Conservation (phyloP, 192 early-diverging fungal species). For the Coemansia sp. region DNA sequence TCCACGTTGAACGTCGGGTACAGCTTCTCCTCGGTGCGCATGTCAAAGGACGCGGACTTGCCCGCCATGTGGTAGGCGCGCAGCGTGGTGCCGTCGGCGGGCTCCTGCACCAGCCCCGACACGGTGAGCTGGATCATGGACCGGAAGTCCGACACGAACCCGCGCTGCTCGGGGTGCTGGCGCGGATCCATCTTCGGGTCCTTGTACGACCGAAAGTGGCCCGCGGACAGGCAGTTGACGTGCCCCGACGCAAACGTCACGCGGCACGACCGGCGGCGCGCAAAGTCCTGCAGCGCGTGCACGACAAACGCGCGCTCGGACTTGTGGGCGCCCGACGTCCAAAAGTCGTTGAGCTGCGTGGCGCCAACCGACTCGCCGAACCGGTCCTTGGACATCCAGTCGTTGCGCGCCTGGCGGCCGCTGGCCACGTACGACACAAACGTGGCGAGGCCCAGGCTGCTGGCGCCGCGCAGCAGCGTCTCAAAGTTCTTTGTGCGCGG, state of each 20-base stretch:
- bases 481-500: conserved; percentile 72
- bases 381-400: conserved; percentile 52
- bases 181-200: conserved; percentile 40
- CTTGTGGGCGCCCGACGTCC: conserved; percentile 62
- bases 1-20: conserved; percentile 66
- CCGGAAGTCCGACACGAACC: conserved; percentile 59
- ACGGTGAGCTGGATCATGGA: conserved; percentile 81
- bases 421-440: conserved; percentile 45
- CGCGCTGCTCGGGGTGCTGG: conserved; percentile 50
- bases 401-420: conserved; percentile 38
- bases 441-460: conserved; percentile 43
- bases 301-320: conserved; percentile 68
- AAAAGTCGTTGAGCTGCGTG: conserved; percentile 77
- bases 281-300: conserved; percentile 63
- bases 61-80: conserved; percentile 58
- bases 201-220: conserved; percentile 56
- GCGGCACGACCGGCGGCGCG: conserved; percentile 58
- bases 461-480: conserved; percentile 59
- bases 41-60: conserved; percentile 56
- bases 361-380: conserved; percentile 76
- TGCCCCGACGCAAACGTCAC: conserved; percentile 81
- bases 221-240: conserved; percentile 67
- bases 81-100: conserved; percentile 62
- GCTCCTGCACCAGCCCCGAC: conserved; percentile 73
- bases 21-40: conserved; percentile 69